Conservation (phyloP, 164 flowering plant genomes). For the Stephania yunnanensis region DNA sequence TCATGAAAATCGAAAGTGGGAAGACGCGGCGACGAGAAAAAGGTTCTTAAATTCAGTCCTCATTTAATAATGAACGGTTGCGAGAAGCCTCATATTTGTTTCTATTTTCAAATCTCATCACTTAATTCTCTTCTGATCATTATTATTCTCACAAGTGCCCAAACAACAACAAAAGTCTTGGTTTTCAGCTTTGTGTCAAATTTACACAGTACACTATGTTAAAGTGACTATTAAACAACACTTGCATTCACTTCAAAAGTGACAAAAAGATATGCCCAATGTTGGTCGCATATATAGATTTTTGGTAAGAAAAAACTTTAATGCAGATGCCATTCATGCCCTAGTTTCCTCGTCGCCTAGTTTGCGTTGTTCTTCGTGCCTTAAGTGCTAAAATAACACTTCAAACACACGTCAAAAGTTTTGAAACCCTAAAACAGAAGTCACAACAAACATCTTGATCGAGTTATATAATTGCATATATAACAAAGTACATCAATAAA, state of each 20-base stretch:
- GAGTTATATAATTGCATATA: too few species aligned
- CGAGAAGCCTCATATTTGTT: neutral
- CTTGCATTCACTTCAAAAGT: slow-evolving; percentile 2
- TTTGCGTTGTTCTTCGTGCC: neutral
- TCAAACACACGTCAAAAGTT: too few species aligned
- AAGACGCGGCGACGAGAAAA: slow-evolving; percentile 9
- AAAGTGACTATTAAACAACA: neutral
- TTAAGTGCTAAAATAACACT: too few species aligned
- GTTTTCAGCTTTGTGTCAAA: slow-evolving; percentile 3
- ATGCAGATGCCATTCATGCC: neutral
- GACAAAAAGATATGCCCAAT: neutral
- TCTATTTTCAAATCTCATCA: neutral
- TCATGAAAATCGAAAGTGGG: neutral
- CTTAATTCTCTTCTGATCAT: neutral
- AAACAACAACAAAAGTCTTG: neutral
- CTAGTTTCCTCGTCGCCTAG: slow-evolving; percentile 5
- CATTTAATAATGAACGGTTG: neutral
- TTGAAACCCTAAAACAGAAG: too few species aligned
- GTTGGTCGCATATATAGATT: neutral
- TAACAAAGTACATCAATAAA: too few species aligned
- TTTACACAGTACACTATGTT: neutral
- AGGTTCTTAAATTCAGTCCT: neutral
- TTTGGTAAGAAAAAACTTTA: neutral
- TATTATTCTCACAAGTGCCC: neutral
- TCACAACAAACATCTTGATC: too few species aligned